These are phyloP conservation scores for Epichloe uncinata DNA, from an alignment of 2,329 filamentous ascomycete genomes.

Conservation along the genomic window DNA sequence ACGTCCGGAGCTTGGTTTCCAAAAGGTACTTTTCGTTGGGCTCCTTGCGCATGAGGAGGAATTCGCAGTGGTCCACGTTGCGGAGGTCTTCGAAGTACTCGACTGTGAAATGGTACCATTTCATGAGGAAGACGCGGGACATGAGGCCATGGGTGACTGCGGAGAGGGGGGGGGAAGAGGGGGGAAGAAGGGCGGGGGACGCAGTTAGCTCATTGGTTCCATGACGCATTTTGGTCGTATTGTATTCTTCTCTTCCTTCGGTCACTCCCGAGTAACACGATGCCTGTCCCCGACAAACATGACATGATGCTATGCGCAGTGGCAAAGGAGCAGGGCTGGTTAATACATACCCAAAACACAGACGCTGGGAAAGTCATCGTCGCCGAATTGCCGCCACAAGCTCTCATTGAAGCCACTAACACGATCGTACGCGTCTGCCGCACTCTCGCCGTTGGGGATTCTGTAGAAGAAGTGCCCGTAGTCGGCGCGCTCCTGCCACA, in stretches of 20 bases:
- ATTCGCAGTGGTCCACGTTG: conserved; percentile 97
- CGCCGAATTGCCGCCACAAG: conserved; percentile 85
- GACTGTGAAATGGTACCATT: conserved; percentile 98
- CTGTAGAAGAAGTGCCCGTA: conserved; percentile 99
- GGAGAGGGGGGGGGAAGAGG: background rate
- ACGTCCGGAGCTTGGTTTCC: conserved; percentile 82
- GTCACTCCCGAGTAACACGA: background rate
- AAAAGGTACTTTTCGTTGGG: conserved; percentile 80
- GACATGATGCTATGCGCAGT: background rate
- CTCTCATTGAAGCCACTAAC: conserved; percentile 95
- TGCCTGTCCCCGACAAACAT: too few relatives aligned
- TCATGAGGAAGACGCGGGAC: conserved; percentile 96
- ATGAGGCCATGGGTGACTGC: conserved; percentile 90
- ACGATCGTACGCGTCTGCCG: conserved; percentile 92
- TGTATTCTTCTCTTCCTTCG: background rate
- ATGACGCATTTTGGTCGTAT: too few relatives aligned
- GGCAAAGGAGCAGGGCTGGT: background rate
- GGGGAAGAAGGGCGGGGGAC: background rate
- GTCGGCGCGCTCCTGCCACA: conserved; percentile 97
- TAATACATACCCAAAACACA: conserved; percentile 52
- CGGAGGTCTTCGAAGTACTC: conserved; percentile 97
- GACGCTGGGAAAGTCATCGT: conserved; percentile 86
- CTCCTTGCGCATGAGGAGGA: conserved; percentile 80
- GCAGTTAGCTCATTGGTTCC: too few relatives aligned
- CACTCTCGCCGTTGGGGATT: conserved; percentile 90